A percentile compares a stretch with the other conserved stretches of the same genome.
Evolutionary conservation across 805 yeast species (phyloP).

Genomic region (Tetrapisispora fleetii): DNA sequence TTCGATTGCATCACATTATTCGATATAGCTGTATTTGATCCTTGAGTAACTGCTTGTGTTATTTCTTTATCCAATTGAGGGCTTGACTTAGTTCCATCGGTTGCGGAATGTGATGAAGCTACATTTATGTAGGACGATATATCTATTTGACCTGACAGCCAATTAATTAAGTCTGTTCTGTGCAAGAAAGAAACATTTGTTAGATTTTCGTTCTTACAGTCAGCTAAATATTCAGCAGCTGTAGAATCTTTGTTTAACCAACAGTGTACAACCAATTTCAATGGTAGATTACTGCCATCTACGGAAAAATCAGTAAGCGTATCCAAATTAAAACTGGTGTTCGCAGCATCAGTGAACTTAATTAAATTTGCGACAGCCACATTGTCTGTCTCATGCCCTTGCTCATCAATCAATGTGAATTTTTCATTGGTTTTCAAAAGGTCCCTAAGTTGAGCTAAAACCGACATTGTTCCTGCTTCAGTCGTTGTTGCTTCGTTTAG

Average conservation of each 20-base stretch:
- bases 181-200: constrained; percentile 73
- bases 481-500: background rate
- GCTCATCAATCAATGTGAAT: constrained; percentile 10
- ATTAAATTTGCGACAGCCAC: constrained; percentile 30
- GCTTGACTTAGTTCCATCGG: background rate
- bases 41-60: background rate
- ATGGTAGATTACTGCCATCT: constrained; percentile 38
- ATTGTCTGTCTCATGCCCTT: constrained; percentile 27
- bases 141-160: constrained; percentile 64
- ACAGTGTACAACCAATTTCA: constrained; percentile 61
- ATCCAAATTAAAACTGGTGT: constrained; percentile 30
- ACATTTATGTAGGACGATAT: constrained; percentile 44
- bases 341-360: constrained; percentile 18
- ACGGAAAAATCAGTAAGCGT: constrained; percentile 45
- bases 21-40: background rate
- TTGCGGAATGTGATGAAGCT: background rate
- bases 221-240: constrained; percentile 72
- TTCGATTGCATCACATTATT: background rate
- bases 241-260: constrained; percentile 67
- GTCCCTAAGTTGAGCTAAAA: constrained; percentile 10
- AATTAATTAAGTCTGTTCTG: constrained; percentile 72
- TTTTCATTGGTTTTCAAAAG: constrained; percentile 13
- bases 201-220: constrained; percentile 54
- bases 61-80: background rate
- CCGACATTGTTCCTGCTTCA: background rate